Evolutionary conservation across 2,329 filamentous ascomycete species (phyloP), one percentile per base, ranked within the genome.

Genomic region (Fusarium chaquense): DNA sequence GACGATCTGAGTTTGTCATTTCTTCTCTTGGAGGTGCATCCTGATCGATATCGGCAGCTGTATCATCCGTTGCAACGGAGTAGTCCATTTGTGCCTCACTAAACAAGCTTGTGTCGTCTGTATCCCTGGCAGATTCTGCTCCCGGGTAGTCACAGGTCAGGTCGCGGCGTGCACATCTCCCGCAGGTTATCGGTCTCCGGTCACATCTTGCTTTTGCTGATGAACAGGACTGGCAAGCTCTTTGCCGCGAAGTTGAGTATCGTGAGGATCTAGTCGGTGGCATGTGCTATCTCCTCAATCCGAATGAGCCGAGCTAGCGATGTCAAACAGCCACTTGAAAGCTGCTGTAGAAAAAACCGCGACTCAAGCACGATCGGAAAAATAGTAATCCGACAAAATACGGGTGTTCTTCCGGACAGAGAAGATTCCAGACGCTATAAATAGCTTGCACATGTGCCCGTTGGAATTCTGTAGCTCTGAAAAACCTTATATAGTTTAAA

Each of bases 131-230:
- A 35, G 6, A 16, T 20, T 40, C n/a, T 3, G n/a, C n/a, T 20
- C 4, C 12, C 0, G 11, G 11, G 11, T 40, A 40, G 6, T 3
- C 11, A 7, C 36, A 40, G 0, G n/a, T 13, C 0, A 40, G 3
- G 11, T n/a, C 11, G 11, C 36, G 36, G 5, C 20, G 36, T 40
- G 36, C 5, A 13, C 36, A 40, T 13, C 36, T n/a, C 0, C 36
- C 36, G 11, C 36, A 40, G 12, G 6, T 13, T 40, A 2, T 2
- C 4, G 36, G 36, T 8, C n/a, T 40, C n/a, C n/a, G n/a, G 2
- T 40, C 36, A 20, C 36, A 40, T 40, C n/a, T 40, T 5, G 36
- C 36, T 3, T 40, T 40, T 6, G 36, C 36, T 6, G n/a, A 40
- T 4, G 36, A 40, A 7, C 36, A 40, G n/a, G 36, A 4, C 6